These are phyloP conservation scores for Aspergillus fischeri DNA, from an alignment of 2,329 filamentous ascomycete genomes.

Conservation along the genomic window DNA sequence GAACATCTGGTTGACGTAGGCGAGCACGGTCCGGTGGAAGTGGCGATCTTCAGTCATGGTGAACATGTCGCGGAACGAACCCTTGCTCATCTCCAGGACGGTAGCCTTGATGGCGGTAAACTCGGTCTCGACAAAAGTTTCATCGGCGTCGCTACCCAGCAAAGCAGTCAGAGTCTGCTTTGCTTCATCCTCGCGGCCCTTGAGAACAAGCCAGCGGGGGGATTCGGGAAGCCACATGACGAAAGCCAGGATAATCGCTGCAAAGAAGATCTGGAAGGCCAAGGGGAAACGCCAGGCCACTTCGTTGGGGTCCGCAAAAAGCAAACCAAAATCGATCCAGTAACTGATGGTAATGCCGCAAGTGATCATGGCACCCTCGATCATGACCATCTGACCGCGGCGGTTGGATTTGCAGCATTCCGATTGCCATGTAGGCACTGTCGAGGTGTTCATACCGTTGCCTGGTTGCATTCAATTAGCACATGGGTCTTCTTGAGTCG, in stretches of 20 bases:
- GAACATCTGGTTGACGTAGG: slow-evolving; percentile 57
- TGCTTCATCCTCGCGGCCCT: slow-evolving; percentile 52
- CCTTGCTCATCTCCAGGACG: slow-evolving; percentile 47
- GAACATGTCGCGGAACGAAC: slow-evolving; percentile 55
- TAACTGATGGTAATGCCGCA: slow-evolving; percentile 49
- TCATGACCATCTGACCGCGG: slow-evolving; percentile 51
- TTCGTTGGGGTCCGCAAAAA: slow-evolving; percentile 47
- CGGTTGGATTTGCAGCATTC: slow-evolving; percentile 50
- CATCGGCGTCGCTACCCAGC: slow-evolving; percentile 45
- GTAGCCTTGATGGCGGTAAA: slow-evolving; percentile 52
- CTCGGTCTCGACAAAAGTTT: slow-evolving; percentile 44
- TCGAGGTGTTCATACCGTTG: slow-evolving; percentile 51
- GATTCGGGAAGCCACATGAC: slow-evolving; percentile 54
- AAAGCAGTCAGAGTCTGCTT: slow-evolving; percentile 45
- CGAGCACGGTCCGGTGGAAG: slow-evolving; percentile 53
- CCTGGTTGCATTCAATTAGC: slow-evolving; percentile 2
- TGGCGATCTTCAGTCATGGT: slow-evolving; percentile 55
- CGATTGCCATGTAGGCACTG: slow-evolving; percentile 50
- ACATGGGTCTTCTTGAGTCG: background rate
- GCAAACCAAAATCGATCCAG: slow-evolving; percentile 51
- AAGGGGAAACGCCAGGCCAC: slow-evolving; percentile 55
- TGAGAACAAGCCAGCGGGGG: slow-evolving; percentile 56
- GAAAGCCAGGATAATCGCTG: slow-evolving; percentile 47
- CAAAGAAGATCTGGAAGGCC: slow-evolving; percentile 56
- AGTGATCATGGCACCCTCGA: slow-evolving; percentile 51